A percentile compares a stretch with the other conserved stretches of the same genome.
Evolutionary conservation across 768 basidiomycete genomes (phyloP).

Genomic region (Tulasnella sp.): DNA sequence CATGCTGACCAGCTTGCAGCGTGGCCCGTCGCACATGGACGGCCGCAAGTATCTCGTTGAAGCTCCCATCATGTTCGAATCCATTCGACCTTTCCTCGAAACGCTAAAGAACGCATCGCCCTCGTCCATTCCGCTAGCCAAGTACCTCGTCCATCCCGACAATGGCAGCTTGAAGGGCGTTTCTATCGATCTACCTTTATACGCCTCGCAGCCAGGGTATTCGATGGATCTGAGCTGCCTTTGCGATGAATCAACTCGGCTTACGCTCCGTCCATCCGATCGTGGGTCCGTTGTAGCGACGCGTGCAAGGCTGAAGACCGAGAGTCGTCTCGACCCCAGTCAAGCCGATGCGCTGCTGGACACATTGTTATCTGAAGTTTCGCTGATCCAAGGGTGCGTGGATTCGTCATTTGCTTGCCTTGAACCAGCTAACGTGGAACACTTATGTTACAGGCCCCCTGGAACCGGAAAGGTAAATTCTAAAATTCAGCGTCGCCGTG

Average conservation of each 20-base stretch:
- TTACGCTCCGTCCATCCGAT: conserved; percentile 32
- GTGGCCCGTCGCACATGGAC: neutral
- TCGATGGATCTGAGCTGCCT: conserved; percentile 44
- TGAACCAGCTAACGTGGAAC: conserved; percentile 25
- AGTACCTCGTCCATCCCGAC: conserved; percentile 37
- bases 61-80: conserved; percentile 53
- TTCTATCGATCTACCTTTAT: conserved; percentile 41
- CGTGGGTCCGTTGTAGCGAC: conserved; percentile 37
- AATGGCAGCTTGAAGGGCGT: conserved; percentile 17
- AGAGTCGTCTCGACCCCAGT: conserved; percentile 51
- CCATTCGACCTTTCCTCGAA: conserved; percentile 56
- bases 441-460: conserved; percentile 56
- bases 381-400: conserved; percentile 59
- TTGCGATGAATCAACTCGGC: conserved; percentile 33
- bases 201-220: conserved; percentile 45
- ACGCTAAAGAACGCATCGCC: conserved; percentile 44
- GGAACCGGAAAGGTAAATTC: conserved; percentile 62
- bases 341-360: conserved; percentile 61
- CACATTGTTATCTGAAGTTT: conserved; percentile 45
- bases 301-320: conserved; percentile 31
- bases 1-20: conserved; percentile 19
- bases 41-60: conserved; percentile 43
- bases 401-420: neutral
- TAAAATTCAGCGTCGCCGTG: neutral
- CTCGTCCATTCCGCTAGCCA: conserved; percentile 42